These are phyloP conservation scores for Trichophaea hybrida DNA, from an alignment of 2,329 filamentous ascomycete genomes.

Conservation along the genomic window DNA sequence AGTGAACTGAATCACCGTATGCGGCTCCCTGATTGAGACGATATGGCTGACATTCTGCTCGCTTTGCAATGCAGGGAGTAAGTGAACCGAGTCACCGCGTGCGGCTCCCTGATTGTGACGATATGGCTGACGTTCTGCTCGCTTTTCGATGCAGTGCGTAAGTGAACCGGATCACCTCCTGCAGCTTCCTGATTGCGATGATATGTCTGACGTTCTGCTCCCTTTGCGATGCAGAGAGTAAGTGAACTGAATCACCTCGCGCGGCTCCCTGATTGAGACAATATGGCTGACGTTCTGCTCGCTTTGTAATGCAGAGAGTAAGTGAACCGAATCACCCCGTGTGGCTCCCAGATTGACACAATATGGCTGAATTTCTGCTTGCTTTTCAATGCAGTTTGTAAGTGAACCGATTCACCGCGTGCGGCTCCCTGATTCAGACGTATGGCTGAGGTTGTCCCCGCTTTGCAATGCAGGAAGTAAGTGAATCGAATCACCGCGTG, in stretches of 20 bases:
- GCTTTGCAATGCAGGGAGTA: too few relatives aligned
- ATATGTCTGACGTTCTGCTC: not conserved
- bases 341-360: not conserved
- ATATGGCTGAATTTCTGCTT: not conserved
- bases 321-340: not conserved
- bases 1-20: too few relatives aligned
- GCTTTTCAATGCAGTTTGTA: not conserved
- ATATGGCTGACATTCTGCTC: too few relatives aligned
- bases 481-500: too few relatives aligned
- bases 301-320: not conserved
- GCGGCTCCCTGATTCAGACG: too few relatives aligned
- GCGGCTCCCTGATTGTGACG: too few relatives aligned
- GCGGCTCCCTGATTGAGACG: too few relatives aligned
- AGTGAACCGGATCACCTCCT: not conserved
- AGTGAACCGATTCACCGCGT: not conserved
- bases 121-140: too few relatives aligned
- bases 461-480: too few relatives aligned
- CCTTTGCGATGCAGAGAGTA: not conserved
- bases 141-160: not conserved
- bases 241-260: not conserved
- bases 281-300: not conserved
- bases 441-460: too few relatives aligned
- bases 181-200: not conserved
- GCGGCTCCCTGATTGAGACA: not conserved
- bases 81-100: too few relatives aligned